Evolutionary conservation across 2,329 filamentous ascomycete species (phyloP).

Genomic region (Cladosporium velox): DNA sequence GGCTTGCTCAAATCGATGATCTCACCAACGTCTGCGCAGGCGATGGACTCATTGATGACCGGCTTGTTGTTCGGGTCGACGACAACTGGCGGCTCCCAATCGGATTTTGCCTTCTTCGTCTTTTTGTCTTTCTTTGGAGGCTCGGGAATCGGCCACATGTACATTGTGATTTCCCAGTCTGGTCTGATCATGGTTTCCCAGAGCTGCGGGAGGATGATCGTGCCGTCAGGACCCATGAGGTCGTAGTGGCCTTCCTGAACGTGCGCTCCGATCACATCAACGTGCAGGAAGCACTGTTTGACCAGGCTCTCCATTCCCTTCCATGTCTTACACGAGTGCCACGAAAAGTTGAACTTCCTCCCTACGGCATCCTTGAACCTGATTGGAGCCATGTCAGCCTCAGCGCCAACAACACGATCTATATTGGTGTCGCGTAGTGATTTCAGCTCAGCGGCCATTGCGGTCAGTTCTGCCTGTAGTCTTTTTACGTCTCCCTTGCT

Average conservation of each 20-base stretch:
- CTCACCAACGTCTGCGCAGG: neutral
- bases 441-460: neutral
- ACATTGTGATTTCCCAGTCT: constrained; percentile 52
- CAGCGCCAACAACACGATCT: constrained; percentile 46
- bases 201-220: constrained; percentile 53
- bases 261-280: constrained; percentile 49
- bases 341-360: constrained; percentile 90
- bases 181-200: constrained; percentile 53
- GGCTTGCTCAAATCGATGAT: neutral
- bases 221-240: constrained; percentile 49
- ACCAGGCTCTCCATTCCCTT: constrained; percentile 53
- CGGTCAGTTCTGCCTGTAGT: neutral
- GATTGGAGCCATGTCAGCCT: constrained; percentile 71
- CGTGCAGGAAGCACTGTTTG: constrained; percentile 52
- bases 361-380: constrained; percentile 90
- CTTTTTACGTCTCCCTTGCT: neutral
- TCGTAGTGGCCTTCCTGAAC: constrained; percentile 52
- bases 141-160: constrained; percentile 52
- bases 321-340: constrained; percentile 72
- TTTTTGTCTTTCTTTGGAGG: constrained; percentile 24
- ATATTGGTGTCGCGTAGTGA: constrained; percentile 44
- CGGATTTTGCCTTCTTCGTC: constrained; percentile 7
- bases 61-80: neutral
- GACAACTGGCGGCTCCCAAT: constrained; percentile 7
- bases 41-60: constrained; percentile 23